A percentile compares a stretch with the other conserved stretches of the same genome.
Conservation (phyloP, 2,329 filamentous ascomycete genomes). For the Apiospora rasikravindrae region DNA sequence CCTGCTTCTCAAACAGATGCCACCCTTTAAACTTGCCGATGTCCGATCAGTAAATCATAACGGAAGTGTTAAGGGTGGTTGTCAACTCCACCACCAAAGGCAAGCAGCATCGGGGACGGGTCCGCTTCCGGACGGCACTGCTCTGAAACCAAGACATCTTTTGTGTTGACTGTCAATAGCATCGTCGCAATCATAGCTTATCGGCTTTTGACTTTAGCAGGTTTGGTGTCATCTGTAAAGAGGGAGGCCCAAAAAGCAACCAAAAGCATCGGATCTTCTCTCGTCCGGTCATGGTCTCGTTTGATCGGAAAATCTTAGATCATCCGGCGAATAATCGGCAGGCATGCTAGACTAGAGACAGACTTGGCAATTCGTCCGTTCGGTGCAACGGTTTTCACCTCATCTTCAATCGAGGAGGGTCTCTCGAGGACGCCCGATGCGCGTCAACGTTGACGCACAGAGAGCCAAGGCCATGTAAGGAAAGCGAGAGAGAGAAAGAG, state of each 20-base stretch:
- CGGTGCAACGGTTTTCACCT: background rate
- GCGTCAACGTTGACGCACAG: background rate
- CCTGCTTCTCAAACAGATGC: background rate
- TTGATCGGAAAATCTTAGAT: background rate
- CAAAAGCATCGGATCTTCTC: slow-evolving; percentile 1
- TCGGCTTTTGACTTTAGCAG: background rate
- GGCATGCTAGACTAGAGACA: background rate
- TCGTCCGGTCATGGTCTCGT: slow-evolving; percentile 7
- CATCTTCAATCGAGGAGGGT: background rate
- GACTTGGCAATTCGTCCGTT: background rate
- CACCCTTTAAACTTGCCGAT: background rate
- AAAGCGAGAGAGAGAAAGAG: background rate
- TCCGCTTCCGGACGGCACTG: background rate
- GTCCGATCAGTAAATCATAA: slow-evolving; percentile 1
- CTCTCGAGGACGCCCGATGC: background rate
- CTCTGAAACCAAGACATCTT: too few relatives aligned
- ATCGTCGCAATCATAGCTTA: background rate
- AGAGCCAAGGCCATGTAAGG: background rate
- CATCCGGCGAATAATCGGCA: background rate
- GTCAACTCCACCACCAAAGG: background rate
- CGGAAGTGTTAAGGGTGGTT: background rate
- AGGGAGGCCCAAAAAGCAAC: background rate
- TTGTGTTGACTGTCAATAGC: background rate
- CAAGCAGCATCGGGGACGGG: background rate
- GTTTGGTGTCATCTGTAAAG: background rate